These are phyloP conservation scores for Coemansia nantahalensis DNA, from an alignment of 192 early-diverging fungal species.

Conservation along the genomic window DNA sequence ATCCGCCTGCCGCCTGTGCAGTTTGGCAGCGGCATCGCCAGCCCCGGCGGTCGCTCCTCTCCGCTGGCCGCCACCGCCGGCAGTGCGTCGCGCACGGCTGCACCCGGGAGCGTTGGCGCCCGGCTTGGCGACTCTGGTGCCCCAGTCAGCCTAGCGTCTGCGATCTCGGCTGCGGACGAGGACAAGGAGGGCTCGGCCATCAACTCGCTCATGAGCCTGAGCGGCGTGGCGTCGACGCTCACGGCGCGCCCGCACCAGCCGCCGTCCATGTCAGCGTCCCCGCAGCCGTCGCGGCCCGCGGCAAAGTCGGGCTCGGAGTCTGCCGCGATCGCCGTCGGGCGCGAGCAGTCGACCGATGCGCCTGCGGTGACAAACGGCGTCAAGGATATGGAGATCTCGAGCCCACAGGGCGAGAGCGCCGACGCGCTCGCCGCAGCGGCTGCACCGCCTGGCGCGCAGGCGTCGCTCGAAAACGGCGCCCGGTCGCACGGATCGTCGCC, in stretches of 20 bases:
- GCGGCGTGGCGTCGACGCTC: constrained; percentile 42
- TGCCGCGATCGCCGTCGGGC: not conserved
- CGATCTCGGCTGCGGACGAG: constrained; percentile 26
- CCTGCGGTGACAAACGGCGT: constrained; percentile 24
- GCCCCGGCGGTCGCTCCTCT: constrained; percentile 12
- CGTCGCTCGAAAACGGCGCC: not conserved
- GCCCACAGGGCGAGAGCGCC: constrained; percentile 4
- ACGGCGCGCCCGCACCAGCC: constrained; percentile 32
- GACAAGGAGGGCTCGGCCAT: constrained; percentile 52
- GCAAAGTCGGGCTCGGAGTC: constrained; percentile 19
- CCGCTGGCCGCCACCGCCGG: not conserved
- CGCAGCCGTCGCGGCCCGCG: constrained; percentile 15
- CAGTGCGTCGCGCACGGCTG: not conserved
- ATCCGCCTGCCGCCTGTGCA: constrained; percentile 50
- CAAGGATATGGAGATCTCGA: constrained; percentile 32
- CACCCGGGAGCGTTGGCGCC: not conserved
- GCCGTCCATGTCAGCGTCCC: constrained; percentile 9
- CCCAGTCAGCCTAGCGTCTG: constrained; percentile 25
- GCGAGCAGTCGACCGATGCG: constrained; percentile 4
- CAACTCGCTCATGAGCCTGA: constrained; percentile 53
- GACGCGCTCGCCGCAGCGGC: not conserved
- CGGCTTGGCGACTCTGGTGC: not conserved
- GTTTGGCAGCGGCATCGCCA: constrained; percentile 16
- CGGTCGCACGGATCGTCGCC: constrained; percentile 11
- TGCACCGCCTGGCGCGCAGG: not conserved